Percentiles rank a stretch among this genome's conserved stretches.
Evolutionary conservation across 1,139 yeast species (phyloP).

Genomic region (Petasospora fabianii): DNA sequence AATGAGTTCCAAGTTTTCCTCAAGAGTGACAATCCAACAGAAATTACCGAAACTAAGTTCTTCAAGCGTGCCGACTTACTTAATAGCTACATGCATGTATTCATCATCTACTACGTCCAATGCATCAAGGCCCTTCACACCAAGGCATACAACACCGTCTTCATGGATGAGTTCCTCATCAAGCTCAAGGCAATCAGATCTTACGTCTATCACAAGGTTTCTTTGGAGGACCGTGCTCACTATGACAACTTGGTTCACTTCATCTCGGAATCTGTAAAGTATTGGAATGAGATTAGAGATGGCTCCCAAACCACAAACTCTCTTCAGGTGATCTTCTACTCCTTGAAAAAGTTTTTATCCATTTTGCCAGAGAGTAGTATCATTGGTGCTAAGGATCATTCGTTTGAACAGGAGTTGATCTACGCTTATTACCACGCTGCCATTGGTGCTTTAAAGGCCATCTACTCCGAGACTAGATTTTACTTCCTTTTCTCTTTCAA

Average conservation of each 20-base stretch:
- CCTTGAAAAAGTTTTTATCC: conserved; percentile 22
- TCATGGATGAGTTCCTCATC: conserved; percentile 19
- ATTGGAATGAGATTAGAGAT: conserved; percentile 15
- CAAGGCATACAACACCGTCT: conserved; percentile 18
- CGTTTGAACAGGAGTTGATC: conserved; percentile 24
- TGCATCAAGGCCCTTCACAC: conserved; percentile 26
- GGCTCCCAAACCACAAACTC: conserved; percentile 16
- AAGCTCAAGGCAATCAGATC: conserved; percentile 15
- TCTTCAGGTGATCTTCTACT: conserved; percentile 25
- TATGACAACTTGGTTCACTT: conserved; percentile 20
- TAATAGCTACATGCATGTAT: conserved; percentile 21
- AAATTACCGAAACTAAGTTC: conserved; percentile 10
- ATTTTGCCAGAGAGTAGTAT: conserved; percentile 21
- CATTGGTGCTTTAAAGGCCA: conserved; percentile 27
- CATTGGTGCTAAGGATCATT: conserved; percentile 2
- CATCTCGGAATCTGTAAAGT: conserved; percentile 11
- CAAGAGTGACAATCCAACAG: conserved; percentile 12
- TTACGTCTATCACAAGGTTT: conserved; percentile 16
- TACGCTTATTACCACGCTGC: conserved; percentile 34
- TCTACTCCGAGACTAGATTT: conserved; percentile 38
- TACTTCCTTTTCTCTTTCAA: conserved; percentile 35
- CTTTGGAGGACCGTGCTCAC: conserved; percentile 9
- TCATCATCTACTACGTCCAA: conserved; percentile 25
- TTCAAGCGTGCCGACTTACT: conserved; percentile 21
- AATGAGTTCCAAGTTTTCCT: conserved; percentile 21